Conservation (phyloP, 2,329 filamentous ascomycete species). For the Stagonosporopsis chrysanthemi region DNA sequence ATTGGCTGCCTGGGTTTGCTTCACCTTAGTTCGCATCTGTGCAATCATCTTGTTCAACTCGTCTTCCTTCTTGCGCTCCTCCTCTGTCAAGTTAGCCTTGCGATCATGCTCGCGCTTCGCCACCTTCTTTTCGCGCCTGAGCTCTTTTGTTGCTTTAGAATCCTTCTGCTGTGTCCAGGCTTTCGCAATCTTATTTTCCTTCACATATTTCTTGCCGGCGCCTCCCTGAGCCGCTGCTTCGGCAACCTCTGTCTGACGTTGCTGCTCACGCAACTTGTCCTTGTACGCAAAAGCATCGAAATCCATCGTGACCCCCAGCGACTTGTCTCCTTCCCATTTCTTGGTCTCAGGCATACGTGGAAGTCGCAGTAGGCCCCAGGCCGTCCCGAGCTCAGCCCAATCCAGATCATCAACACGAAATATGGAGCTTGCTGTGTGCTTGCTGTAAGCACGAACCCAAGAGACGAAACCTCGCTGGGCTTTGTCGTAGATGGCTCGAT, state of each 20-base stretch:
- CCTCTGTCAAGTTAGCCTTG: constrained; percentile 34
- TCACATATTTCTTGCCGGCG: constrained; percentile 31
- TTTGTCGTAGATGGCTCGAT: constrained; percentile 80
- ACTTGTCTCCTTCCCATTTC: constrained; percentile 55
- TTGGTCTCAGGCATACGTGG: constrained; percentile 90
- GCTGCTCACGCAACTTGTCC: constrained; percentile 55
- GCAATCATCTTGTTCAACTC: constrained; percentile 42
- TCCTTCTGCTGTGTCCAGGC: constrained; percentile 51
- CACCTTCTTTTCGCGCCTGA: constrained; percentile 45
- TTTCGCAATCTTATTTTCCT: constrained; percentile 36
- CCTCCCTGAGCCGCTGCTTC: constrained; percentile 35
- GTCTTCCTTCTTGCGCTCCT: constrained; percentile 46
- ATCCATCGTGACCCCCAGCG: constrained; percentile 51
- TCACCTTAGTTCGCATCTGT: constrained; percentile 37
- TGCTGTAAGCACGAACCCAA: constrained; percentile 90
- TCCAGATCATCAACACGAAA: constrained; percentile 83
- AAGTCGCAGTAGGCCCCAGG: constrained; percentile 85
- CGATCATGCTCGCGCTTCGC: constrained; percentile 42
- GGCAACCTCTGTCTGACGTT: constrained; percentile 49
- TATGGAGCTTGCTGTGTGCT: constrained; percentile 89
- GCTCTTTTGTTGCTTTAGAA: constrained; percentile 40
- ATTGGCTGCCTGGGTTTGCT: constrained; percentile 34
- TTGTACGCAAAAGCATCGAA: constrained; percentile 54
- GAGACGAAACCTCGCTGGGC: constrained; percentile 91
- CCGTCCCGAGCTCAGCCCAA: constrained; percentile 80